Percentiles rank a stretch among this genome's conserved stretches.
Conservation (phyloP, 2,329 filamentous ascomycete genomes). For the Podosphaera xanthii region DNA sequence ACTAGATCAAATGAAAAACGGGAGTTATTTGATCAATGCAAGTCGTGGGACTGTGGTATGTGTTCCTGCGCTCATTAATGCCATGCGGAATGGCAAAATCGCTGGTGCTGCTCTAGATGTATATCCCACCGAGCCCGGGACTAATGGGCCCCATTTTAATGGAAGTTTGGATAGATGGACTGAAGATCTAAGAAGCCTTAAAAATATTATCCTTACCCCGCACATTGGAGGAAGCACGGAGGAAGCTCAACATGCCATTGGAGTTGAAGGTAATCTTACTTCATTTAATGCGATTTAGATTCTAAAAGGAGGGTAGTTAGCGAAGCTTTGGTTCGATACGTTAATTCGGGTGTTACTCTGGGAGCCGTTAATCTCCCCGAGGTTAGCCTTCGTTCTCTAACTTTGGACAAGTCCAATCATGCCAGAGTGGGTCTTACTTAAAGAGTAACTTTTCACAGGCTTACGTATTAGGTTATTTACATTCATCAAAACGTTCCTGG, state of each 20-base stretch:
- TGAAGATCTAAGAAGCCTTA: constrained; percentile 61
- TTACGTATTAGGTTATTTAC: constrained; percentile 46
- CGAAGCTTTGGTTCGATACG: constrained; percentile 73
- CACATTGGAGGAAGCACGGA: constrained; percentile 97
- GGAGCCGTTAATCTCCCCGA: constrained; percentile 96
- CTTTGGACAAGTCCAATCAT: constrained; percentile 70
- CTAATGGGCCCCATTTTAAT: constrained; percentile 90
- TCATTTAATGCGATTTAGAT: background rate
- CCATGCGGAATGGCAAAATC: constrained; percentile 65
- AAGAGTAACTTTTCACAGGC: background rate
- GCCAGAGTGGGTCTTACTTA: constrained; percentile 38
- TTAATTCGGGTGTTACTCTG: constrained; percentile 80
- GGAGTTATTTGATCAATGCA: constrained; percentile 88
- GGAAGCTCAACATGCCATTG: constrained; percentile 90
- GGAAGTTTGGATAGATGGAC: constrained; percentile 63
- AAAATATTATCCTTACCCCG: constrained; percentile 84
- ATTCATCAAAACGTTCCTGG: constrained; percentile 94
- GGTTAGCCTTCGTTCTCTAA: constrained; percentile 71
- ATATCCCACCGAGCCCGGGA: constrained; percentile 79
- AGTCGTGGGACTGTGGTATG: constrained; percentile 85
- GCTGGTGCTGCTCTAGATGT: constrained; percentile 93
- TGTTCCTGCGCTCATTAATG: constrained; percentile 74
- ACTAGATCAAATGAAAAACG: constrained; percentile 73
- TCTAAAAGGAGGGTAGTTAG: constrained; percentile 29
- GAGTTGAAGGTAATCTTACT: constrained; percentile 41